Conservation (phyloP, 208 protist genomes). For the Endotrypanum monterogeii region DNA sequence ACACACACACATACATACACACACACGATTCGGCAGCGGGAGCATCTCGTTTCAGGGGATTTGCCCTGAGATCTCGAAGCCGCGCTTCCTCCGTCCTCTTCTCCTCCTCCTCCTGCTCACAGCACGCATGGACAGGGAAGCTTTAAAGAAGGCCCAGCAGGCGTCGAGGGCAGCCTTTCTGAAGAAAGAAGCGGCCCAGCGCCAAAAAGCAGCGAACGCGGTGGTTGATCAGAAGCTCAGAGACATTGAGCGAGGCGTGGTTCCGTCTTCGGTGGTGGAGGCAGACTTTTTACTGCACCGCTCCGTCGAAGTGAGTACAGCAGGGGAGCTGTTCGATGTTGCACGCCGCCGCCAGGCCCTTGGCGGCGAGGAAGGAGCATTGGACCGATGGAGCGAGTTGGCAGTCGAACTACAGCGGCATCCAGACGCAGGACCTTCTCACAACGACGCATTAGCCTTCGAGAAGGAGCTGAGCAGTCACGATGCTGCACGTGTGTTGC, state of each 20-base stretch:
- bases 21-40: not conserved
- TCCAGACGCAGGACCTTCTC: not conserved
- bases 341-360: conserved; percentile 59
- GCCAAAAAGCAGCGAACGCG: conserved; percentile 58
- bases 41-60: not conserved
- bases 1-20: conserved; percentile 5
- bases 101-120: not conserved
- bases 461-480: not conserved
- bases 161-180: conserved; percentile 79
- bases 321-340: conserved; percentile 57
- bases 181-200: conserved; percentile 53
- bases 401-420: conserved; percentile 9
- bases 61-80: conserved; percentile 1
- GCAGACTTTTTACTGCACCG: conserved; percentile 70
- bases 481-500: not conserved
- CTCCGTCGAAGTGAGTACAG: conserved; percentile 64
- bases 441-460: not conserved
- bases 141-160: conserved; percentile 56
- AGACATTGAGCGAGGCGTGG: conserved; percentile 80
- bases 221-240: conserved; percentile 74
- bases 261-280: conserved; percentile 60
- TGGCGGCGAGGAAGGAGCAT: conserved; percentile 28
- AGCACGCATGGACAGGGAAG: conserved; percentile 63
- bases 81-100: conserved; percentile 14
- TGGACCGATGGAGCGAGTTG: conserved; percentile 13